These are phyloP conservation scores for Stephania cephalantha DNA, from an alignment of 164 flowering plant species.

Conservation along the genomic window DNA sequence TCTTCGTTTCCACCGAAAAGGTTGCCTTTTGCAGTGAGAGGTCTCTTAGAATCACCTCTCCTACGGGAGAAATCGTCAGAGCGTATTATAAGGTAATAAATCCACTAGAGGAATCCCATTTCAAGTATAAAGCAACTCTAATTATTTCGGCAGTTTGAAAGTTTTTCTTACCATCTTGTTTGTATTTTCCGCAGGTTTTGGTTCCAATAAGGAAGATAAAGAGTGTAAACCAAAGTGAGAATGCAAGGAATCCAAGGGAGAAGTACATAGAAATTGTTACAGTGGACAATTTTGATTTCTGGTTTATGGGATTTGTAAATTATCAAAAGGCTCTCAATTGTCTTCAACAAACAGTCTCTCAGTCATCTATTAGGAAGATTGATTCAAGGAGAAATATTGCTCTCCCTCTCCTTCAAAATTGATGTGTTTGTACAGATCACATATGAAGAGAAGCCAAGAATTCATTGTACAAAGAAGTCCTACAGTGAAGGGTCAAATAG, in stretches of 20 bases:
- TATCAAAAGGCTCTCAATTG: conserved; percentile 35
- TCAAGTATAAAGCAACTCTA: not conserved
- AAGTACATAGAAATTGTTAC: conserved; percentile 46
- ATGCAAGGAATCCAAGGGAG: conserved; percentile 30
- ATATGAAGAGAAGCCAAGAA: not conserved
- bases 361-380: not conserved
- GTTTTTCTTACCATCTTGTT: not conserved
- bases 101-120: not conserved
- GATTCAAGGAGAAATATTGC: not conserved
- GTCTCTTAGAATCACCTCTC: conserved; percentile 27
- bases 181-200: conserved; percentile 26
- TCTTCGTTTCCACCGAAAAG: conserved; percentile 43
- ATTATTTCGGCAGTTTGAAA: not conserved
- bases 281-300: conserved; percentile 41
- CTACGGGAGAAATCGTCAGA: conserved; percentile 22
- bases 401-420: not conserved
- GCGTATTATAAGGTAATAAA: conserved; percentile 36
- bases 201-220: conserved; percentile 36
- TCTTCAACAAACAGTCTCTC: conserved; percentile 29
- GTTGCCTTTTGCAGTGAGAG: conserved; percentile 46
- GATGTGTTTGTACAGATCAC: not conserved
- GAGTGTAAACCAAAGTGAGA: conserved; percentile 27
- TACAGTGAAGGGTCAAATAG: not conserved
- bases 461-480: not conserved
- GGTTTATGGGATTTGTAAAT: conserved; percentile 52